A percentile compares a stretch with the other conserved stretches of the same genome.
phyloP scores from a whole-genome alignment of 495 filamentous ascomycete genomes.

The Trichoderma asperelloides region DNA sequence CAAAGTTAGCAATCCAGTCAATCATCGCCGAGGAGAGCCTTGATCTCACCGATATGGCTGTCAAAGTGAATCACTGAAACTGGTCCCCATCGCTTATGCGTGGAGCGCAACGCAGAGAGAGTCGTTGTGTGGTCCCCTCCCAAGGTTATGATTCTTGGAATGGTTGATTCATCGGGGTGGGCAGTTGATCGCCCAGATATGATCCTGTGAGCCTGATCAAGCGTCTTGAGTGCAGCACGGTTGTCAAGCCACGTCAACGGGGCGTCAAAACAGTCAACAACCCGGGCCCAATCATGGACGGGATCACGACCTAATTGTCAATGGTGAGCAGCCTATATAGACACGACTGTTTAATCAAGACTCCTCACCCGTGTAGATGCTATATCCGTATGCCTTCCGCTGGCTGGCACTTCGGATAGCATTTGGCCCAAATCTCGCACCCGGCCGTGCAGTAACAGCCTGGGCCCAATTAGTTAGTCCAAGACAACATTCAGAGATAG shows the following conservation, averaged over 20 bases:
- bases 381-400: conserved; percentile 21
- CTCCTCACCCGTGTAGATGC: conserved; percentile 23
- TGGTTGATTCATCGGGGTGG: conserved; percentile 20
- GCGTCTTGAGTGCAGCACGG: conserved; percentile 62
- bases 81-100: conserved; percentile 56
- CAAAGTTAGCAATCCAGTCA: conserved; percentile 11
- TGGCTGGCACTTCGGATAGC: conserved; percentile 66
- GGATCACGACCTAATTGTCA: conserved; percentile 21
- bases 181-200: conserved; percentile 28
- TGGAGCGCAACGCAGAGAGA: conserved; percentile 51
- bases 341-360: background rate
- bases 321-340: background rate
- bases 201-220: conserved; percentile 51
- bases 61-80: conserved; percentile 69
- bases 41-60: conserved; percentile 45
- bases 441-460: conserved; percentile 46
- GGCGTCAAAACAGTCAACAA: conserved; percentile 73
- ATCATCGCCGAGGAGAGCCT: background rate
- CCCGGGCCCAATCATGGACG: conserved; percentile 51
- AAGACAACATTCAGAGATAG: background rate
- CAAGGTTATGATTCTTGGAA: conserved; percentile 54
- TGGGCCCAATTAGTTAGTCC: conserved; percentile 1
- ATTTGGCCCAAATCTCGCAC: conserved; percentile 73
- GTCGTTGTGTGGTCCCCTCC: conserved; percentile 62
- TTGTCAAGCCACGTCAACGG: conserved; percentile 63